Conservation (phyloP, 352 stramenopile genomes). For the Phytophthora ohioensis region DNA sequence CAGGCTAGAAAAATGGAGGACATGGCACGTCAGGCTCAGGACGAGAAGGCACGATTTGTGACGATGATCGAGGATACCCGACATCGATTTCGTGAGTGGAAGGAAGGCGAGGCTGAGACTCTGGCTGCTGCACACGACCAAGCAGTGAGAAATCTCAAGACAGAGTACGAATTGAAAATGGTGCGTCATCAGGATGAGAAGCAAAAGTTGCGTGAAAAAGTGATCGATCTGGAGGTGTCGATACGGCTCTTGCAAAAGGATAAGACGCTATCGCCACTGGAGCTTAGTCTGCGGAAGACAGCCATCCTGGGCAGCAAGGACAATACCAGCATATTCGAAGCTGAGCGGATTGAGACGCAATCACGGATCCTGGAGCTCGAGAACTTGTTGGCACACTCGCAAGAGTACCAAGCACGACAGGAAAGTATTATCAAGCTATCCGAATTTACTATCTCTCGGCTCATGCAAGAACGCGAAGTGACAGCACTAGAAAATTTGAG, state of each 20-base stretch:
- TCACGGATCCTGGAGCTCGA: conserved; percentile 67
- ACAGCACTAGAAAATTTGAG: conserved; percentile 57
- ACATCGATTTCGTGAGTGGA: conserved; percentile 74
- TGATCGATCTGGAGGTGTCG: conserved; percentile 78
- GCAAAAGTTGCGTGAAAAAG: conserved; percentile 76
- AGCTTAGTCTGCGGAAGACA: conserved; percentile 70
- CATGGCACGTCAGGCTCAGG: conserved; percentile 48
- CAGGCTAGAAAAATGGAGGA: conserved; percentile 65
- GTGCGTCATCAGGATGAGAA: conserved; percentile 76
- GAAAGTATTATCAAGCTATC: conserved; percentile 74
- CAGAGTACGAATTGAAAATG: conserved; percentile 76
- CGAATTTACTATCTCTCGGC: conserved; percentile 64
- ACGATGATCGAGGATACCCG: conserved; percentile 60
- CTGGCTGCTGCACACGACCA: conserved; percentile 57
- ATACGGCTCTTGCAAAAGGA: conserved; percentile 73
- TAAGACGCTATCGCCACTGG: conserved; percentile 62
- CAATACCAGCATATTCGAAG: conserved; percentile 47
- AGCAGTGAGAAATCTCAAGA: conserved; percentile 56
- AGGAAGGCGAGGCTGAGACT: conserved; percentile 54
- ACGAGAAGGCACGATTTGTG: conserved; percentile 69
- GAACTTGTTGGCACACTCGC: conserved; percentile 57
- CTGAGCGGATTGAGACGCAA: conserved; percentile 64
- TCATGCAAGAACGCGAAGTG: conserved; percentile 66
- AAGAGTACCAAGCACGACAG: conserved; percentile 69
- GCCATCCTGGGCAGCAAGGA: conserved; percentile 66